These are phyloP conservation scores for Wickerhamomyces bisporus DNA, from an alignment of 805 yeast species.

Conservation along the genomic window DNA sequence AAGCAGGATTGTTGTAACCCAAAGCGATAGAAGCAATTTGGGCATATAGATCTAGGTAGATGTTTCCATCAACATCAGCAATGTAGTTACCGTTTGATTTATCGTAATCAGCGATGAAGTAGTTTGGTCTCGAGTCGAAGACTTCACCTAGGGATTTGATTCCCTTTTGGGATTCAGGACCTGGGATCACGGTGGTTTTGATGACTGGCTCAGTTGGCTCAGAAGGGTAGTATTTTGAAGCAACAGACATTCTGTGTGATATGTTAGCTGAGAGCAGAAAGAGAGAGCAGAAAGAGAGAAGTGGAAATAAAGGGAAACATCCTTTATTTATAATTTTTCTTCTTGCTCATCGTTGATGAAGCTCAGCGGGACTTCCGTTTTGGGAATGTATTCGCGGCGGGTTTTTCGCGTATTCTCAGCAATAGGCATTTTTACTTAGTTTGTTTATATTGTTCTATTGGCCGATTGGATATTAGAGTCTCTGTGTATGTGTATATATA, in stretches of 20 bases:
- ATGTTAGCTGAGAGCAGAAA: too few species aligned
- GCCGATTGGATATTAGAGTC: too few species aligned
- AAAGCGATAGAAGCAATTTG: conserved; percentile 83
- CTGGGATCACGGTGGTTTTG: conserved; percentile 61
- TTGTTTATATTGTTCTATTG: too few species aligned
- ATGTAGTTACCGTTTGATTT: conserved; percentile 77
- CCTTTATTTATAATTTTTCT: not conserved
- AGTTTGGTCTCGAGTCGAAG: conserved; percentile 67
- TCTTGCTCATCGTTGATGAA: not conserved
- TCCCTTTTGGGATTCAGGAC: conserved; percentile 58
- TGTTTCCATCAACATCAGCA: conserved; percentile 76
- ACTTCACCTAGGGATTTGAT: conserved; percentile 52
- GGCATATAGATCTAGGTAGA: conserved; percentile 67
- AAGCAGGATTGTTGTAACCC: conserved; percentile 81
- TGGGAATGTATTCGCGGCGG: conserved; percentile 1
- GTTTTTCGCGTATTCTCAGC: not conserved
- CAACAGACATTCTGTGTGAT: conserved; percentile 41
- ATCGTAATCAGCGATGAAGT: conserved; percentile 71
- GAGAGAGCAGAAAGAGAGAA: not conserved
- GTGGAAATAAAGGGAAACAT: not conserved
- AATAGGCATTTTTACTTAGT: too few species aligned
- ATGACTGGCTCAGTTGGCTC: conserved; percentile 75
- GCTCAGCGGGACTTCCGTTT: conserved; percentile 2
- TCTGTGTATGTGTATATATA: too few species aligned
- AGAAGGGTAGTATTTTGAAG: conserved; percentile 61